phyloP scores from a whole-genome alignment of 371 early-diverging fungal species.

The Mucor plumbeus region DNA sequence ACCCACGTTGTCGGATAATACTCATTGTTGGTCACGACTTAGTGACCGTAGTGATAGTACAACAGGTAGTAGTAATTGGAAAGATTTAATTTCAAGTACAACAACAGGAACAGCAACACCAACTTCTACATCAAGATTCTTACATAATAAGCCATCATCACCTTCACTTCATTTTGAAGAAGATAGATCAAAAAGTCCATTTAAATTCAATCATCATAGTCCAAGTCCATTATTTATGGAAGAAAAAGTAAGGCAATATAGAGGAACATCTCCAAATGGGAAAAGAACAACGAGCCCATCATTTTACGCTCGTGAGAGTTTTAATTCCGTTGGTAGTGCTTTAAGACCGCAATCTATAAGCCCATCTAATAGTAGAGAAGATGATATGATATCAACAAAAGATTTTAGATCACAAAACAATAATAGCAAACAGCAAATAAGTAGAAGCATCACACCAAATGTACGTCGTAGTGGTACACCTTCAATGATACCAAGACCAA shows the following conservation, averaged over 20 bases:
- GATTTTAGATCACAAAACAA: conserved; percentile 23
- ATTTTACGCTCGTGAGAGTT: conserved; percentile 21
- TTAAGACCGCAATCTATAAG: conserved; percentile 23
- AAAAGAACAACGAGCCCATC: conserved; percentile 24
- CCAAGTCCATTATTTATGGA: conserved; percentile 13
- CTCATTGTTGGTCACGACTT: conserved; percentile 38
- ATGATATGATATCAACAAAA: conserved; percentile 16
- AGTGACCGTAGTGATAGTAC: conserved; percentile 42
- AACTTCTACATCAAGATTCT: not conserved
- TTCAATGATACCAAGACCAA: conserved; percentile 41
- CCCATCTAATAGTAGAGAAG: conserved; percentile 17
- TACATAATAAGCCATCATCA: conserved; percentile 11
- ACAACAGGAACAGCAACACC: not conserved
- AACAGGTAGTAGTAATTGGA: conserved; percentile 16
- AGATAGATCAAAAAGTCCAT: conserved; percentile 28
- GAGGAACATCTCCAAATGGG: conserved; percentile 17
- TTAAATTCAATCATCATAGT: conserved; percentile 10
- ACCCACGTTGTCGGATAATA: conserved; percentile 26
- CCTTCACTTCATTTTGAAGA: not conserved
- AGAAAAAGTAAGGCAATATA: conserved; percentile 1
- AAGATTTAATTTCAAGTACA: not conserved
- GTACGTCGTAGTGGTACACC: conserved; percentile 29
- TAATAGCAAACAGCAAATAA: conserved; percentile 8
- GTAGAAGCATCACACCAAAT: conserved; percentile 27
- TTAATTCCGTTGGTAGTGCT: conserved; percentile 19